Base-by-base conservation (phyloP, 2,329 filamentous ascomycete genomes). In the Lecanoromycetidae sp. region DNA sequence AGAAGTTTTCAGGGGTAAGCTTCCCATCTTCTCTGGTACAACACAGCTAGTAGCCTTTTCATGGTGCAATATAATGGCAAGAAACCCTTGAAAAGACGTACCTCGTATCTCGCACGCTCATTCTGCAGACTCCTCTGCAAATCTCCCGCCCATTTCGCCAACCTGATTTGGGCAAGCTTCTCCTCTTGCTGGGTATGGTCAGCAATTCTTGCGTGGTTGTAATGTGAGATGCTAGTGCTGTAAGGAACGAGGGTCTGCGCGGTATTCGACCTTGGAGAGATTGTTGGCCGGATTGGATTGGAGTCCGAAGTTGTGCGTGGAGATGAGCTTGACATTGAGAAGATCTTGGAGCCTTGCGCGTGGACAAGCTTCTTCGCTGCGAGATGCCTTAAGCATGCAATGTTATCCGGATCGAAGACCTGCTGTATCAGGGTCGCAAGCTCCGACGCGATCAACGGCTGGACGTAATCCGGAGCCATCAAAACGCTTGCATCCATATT, bases 401-500 rank as follows among this genome's bases (percentile, higher is more conserved):
- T 76, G 29, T 84, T 87, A 37, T 90, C 80, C 3, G 75, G 73
- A 37, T 87, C 81, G 56, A 96, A 88, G 0, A 95, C 68, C 15
- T 77, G 76, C 7, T 78, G 69, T n/a, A 94, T 75, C 1, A 96
- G 70, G 7, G 67, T 63, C 4, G 63, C 58, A 2, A 96, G 75
- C 48, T 96, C 88, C 7, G 87, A 91, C 0, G 76, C 65, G 3
- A 84, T 66, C 4, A 95, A 71, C 1, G 90, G 90, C 52, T 86
- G 82, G 12, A 91, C 70, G 60, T 95, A 96, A 57, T 91, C 84
- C 1, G 88, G 82, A 47, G 81, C 87, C 90, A 96, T 96, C 15
- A 96, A 73, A 0, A 94, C 71, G 57, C 87, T 94, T 15, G 88
- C 90, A 61, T 96, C 90, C 81, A 96, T 93, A 35, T 75, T 79